Conservation (phyloP, 148 eudicot genomes). For the Chenopodium album region DNA sequence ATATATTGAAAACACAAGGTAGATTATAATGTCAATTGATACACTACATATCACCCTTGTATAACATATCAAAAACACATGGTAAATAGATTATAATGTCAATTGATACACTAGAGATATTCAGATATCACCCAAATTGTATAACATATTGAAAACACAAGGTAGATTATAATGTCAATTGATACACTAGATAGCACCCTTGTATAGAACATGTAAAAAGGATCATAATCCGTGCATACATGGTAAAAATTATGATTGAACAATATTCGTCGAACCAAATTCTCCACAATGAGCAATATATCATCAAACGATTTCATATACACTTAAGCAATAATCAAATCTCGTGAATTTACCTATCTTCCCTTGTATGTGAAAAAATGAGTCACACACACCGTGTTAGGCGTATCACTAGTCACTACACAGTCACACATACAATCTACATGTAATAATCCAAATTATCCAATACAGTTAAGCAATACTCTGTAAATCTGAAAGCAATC, state of each 20-base stretch:
- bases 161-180: neutral
- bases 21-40: neutral
- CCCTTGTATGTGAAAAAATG: too few species aligned
- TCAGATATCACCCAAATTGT: too few species aligned
- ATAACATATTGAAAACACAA: neutral
- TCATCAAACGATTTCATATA: neutral
- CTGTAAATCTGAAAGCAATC: too few species aligned
- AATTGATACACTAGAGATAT: neutral
- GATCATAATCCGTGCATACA: neutral
- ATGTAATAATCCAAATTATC: too few species aligned
- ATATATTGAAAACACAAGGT: neutral
- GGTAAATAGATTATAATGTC: neutral
- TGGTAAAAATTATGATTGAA: neutral
- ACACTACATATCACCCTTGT: neutral
- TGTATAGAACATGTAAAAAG: neutral
- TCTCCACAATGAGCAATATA: neutral
- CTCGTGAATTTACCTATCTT: neutral
- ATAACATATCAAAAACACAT: neutral
- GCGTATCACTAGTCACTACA: too few species aligned
- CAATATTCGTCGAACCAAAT: neutral
- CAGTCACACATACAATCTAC: too few species aligned
- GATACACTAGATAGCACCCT: neutral
- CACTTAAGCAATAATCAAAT: too few species aligned
- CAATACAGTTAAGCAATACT: too few species aligned
- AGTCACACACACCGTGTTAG: too few species aligned